Base-by-base conservation (phyloP, 257 asterid genomes). In the Solanum sparsipilum region DNA sequence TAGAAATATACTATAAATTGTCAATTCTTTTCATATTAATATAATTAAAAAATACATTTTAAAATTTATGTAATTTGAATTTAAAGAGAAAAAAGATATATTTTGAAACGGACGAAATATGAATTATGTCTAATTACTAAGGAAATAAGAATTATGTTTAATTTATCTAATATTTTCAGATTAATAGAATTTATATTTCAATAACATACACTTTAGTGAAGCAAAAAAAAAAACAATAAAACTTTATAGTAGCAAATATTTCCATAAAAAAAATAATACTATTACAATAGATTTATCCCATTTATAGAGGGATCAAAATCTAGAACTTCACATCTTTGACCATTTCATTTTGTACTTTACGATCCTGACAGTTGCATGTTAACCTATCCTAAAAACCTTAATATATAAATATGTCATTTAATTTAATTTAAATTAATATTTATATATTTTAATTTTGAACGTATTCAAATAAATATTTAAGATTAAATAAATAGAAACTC, bases 351-450 rank as follows among this genome's bases (percentile, higher is more conserved):
- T 38, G 60, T 39, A 21, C 58, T 38, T n/a, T 11, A 74, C 13
- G 31, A 74, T 74, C 32, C 10, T 36, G 23, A 3, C 18, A 74
- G 1, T 73, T 31, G 25, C 79, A 16, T 8, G 7, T 13, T 25
- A 56, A 18, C 65, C 11, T 1, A 0, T 56, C 25, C 9, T 18
- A 18, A 56, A 18, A 7, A 6, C 0, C 0, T 0, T 44, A 18
- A 56, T 56, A 56, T 18, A 46, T 46, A 46, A 52, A 52, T 18
- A 18, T 48, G 9, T 5, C 60, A 48, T 52, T 52, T 52, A 15
- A 16, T 52, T 52, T 16, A 5, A 15, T 16, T 52, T 16, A 5
- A 52, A 16, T 5, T 48, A 16, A 52, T 52, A 52, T 5, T 13
- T 2, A 20, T 20, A 20, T 18, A 0, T 56, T 20, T 20, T 56